A percentile compares a stretch with the other conserved stretches of the same genome.
Conservation (phyloP, 768 basidiomycete species). For the Lactarius sanguifluus region DNA sequence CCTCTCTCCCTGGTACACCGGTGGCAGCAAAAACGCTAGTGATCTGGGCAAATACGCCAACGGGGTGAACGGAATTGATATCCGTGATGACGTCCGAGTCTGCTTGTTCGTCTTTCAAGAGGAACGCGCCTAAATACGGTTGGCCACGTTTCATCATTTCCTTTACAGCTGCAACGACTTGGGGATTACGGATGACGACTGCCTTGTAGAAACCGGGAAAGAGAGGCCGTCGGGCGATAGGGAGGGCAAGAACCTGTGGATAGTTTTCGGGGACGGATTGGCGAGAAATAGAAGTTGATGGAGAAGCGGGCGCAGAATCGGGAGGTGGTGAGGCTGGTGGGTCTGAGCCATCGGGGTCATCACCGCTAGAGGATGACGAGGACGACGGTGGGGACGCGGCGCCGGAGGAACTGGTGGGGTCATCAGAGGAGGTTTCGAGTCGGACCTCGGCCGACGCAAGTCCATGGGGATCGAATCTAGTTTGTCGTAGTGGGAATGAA, state of each 20-base stretch:
- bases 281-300: conserved; percentile 66
- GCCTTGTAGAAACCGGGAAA: conserved; percentile 99
- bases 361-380: conserved; percentile 44
- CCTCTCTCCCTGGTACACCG: conserved; percentile 57
- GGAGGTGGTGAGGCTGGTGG: conserved; percentile 43
- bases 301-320: conserved; percentile 38
- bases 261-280: conserved; percentile 88
- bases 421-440: conserved; percentile 19
- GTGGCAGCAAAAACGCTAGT: conserved; percentile 83
- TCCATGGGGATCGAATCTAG: neutral
- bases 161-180: conserved; percentile 90
- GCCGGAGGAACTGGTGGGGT: conserved; percentile 31
- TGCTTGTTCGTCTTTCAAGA: conserved; percentile 90
- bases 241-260: conserved; percentile 91
- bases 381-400: conserved; percentile 42
- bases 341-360: conserved; percentile 39
- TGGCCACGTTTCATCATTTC: conserved; percentile 97
- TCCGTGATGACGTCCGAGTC: conserved; percentile 93
- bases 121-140: conserved; percentile 94
- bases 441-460: conserved; percentile 15
- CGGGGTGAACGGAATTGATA: conserved; percentile 81
- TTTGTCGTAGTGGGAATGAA: neutral
- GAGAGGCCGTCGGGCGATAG: conserved; percentile 91
- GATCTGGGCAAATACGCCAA: conserved; percentile 97
- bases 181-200: conserved; percentile 87